Evolutionary conservation across 2,329 filamentous ascomycete genomes (phyloP).

Genomic region (Aspergillus arachidicola): DNA sequence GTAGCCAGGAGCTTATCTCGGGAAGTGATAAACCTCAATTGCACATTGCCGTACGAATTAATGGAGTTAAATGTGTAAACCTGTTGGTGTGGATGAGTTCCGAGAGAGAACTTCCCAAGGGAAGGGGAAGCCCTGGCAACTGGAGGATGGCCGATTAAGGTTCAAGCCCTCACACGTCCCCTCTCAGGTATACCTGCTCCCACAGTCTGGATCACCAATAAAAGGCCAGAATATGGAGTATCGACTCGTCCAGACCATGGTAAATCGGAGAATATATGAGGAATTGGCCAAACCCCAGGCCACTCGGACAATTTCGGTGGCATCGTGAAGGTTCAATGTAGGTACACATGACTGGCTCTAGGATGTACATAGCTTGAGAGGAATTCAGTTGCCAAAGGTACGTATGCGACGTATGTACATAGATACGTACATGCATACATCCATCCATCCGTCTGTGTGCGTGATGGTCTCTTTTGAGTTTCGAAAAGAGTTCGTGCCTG

Average conservation of each 20-base stretch:
- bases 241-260: constrained; percentile 16
- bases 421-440: background rate
- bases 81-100: constrained; percentile 12
- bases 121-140: constrained; percentile 8
- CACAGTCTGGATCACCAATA: constrained; percentile 1
- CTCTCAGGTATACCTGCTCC: constrained; percentile 9
- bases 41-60: background rate
- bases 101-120: constrained; percentile 1
- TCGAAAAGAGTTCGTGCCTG: constrained; percentile 21
- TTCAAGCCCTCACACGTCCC: constrained; percentile 8
- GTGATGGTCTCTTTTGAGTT: constrained; percentile 3
- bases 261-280: constrained; percentile 21
- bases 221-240: background rate
- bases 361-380: background rate
- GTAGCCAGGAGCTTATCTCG: background rate
- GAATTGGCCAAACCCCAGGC: background rate
- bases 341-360: constrained; percentile 1
- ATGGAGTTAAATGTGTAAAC: background rate
- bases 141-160: constrained; percentile 13
- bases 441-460: background rate
- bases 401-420: background rate
- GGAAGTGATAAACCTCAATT: background rate
- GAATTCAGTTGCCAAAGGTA: background rate
- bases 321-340: constrained; percentile 3
- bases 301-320: constrained; percentile 4